Evolutionary conservation across 2,329 filamentous ascomycete genomes (phyloP).

Genomic region (Myriosclerotinia scirpicola): DNA sequence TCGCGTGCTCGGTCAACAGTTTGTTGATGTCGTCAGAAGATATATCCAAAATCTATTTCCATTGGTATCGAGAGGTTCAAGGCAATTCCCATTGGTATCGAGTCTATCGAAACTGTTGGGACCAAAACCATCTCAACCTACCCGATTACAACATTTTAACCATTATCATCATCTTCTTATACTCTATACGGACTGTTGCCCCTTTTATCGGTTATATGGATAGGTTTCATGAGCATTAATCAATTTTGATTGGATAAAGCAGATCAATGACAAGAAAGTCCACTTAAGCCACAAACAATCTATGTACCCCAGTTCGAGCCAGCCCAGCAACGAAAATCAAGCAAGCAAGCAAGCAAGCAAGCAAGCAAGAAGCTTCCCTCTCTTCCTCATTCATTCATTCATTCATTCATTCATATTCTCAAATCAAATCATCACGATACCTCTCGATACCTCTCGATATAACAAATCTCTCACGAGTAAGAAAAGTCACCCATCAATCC

Average conservation of each 20-base stretch:
- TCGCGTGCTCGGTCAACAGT: too few species aligned
- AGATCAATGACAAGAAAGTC: neutral
- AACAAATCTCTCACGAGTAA: neutral
- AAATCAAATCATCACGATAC: neutral
- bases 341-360: neutral
- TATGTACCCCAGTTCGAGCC: neutral
- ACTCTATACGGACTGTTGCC: neutral
- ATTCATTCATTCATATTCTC: too few species aligned
- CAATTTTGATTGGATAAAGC: constrained; percentile 13
- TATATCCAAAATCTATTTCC: too few species aligned
- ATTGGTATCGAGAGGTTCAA: too few species aligned
- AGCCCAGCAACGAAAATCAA: neutral
- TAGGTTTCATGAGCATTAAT: constrained; percentile 8
- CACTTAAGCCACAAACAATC: neutral
- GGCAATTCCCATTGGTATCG: too few species aligned
- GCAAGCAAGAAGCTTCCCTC: neutral
- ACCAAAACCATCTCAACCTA: neutral
- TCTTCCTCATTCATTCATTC: neutral
- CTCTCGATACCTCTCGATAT: neutral
- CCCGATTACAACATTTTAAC: neutral
- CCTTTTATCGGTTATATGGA: neutral
- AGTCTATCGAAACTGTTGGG: too few species aligned
- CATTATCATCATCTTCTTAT: neutral
- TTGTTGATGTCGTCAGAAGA: too few species aligned
- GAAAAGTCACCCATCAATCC: neutral